Percentiles rank a stretch among this genome's conserved stretches.
phyloP scores from a whole-genome alignment of 192 early-diverging fungal genomes.

The Spizellomyces punctatus region DNA sequence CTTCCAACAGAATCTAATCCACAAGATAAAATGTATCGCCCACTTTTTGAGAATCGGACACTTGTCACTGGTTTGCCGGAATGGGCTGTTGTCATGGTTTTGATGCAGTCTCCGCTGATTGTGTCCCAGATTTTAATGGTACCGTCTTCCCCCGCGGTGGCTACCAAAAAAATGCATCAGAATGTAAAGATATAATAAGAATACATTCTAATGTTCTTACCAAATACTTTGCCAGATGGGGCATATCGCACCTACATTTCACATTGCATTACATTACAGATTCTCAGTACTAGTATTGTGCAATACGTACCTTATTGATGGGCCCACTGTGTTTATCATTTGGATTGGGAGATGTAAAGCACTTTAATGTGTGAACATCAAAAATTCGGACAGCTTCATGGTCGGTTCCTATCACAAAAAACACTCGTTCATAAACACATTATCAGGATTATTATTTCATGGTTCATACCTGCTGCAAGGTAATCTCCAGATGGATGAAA shows the following conservation, averaged over 20 bases:
- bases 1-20: conserved; percentile 75
- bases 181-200: too few species aligned
- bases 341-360: conserved; percentile 65
- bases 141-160: conserved; percentile 81
- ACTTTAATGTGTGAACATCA: conserved; percentile 83
- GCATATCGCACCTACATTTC: conserved; percentile 69
- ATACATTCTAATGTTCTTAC: conserved; percentile 37
- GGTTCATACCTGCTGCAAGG: conserved; percentile 72
- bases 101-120: conserved; percentile 72
- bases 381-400: conserved; percentile 80
- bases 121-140: conserved; percentile 86
- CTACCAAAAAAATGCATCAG: conserved; percentile 20
- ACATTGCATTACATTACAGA: conserved; percentile 20
- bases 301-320: conserved; percentile 51
- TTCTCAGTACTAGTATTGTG: not conserved
- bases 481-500: conserved; percentile 96
- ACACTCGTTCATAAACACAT: too few species aligned
- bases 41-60: conserved; percentile 75
- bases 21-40: conserved; percentile 74
- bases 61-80: conserved; percentile 70
- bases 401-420: conserved; percentile 73
- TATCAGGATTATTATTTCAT: conserved; percentile 65
- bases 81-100: conserved; percentile 79
- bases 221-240: conserved; percentile 69
- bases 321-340: conserved; percentile 49